Base-by-base conservation (phyloP, 306 rosid genomes). In the Hippophae gyantsensis region DNA sequence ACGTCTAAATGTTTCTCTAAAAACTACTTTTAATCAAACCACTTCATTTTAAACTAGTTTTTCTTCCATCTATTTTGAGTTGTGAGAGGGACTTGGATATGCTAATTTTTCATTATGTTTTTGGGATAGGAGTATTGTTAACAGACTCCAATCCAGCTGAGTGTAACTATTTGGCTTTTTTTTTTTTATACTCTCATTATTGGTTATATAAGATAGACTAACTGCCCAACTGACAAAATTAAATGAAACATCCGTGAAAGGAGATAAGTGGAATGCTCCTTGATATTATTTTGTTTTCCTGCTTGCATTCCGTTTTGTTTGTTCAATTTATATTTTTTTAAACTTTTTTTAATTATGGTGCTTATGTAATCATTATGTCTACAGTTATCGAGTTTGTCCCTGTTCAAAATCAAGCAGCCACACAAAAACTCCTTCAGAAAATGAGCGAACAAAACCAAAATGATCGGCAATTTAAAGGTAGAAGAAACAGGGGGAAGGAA, bases 321-420 rank as follows among this genome's bases (percentile, higher is more conserved):
- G 10, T 45, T 48, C 56, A 32, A 10, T 47, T 10, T 47, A 32
- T 56, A 42, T 38, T 27, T 51, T 2, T 45, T 62, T 38, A 38
- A 6, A 27, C 41, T 45, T 61, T 48, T 12, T 56, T 51, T 58
- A 13, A 43, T 42, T 47, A 13, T 41, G 42, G 25, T 27, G 43
- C 68, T 55, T 42, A 66, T 61, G 53, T 47, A 45, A 45, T 47
- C 8, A 60, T 45, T 1, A 13, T 53, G 42, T 60, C 44, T 62
- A 62, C 76, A 92, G 98, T 70, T 43, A 89, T 78, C 59, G 98
- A 92, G 73, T 78, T 66, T 63, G 81, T 73, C 68, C 96, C 96
- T 26, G 74, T 92, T 51, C 96, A 87, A 76, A 92, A 92, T 68
- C 96, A 92, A 78, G 96, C 96, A 40, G 93, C 98, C 53, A 74